Evolutionary conservation across 345 rosid genomes (phyloP).

Genomic region (Gossypium longicalyx): DNA sequence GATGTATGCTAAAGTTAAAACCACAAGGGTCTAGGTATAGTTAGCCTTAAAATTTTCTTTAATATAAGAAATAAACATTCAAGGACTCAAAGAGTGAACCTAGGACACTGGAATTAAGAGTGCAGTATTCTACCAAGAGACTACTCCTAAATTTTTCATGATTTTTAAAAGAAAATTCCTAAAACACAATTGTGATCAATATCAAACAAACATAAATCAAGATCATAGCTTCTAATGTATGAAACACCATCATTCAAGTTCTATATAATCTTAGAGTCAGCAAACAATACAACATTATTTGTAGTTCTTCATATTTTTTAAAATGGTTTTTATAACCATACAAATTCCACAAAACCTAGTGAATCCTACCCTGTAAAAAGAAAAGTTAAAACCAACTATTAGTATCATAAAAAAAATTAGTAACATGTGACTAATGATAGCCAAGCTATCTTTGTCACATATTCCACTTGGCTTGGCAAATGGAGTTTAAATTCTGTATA

Average conservation of each 20-base stretch:
- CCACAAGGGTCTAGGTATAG: background rate
- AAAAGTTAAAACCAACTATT: background rate
- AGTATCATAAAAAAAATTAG: background rate
- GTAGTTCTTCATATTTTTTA: background rate
- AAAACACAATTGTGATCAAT: no score
- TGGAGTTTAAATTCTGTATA: constrained; percentile 5
- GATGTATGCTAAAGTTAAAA: background rate
- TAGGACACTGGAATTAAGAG: no score
- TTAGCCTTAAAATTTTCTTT: no score
- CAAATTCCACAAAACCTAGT: background rate
- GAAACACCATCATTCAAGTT: background rate
- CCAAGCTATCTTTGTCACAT: background rate
- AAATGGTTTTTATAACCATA: background rate
- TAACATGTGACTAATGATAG: background rate
- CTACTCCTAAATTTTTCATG: no score
- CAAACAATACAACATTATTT: background rate
- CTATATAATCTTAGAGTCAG: background rate
- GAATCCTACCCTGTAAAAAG: background rate
- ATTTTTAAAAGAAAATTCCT: no score
- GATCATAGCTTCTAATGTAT: background rate
- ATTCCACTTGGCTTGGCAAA: background rate
- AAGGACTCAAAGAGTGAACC: no score
- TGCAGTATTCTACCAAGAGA: no score
- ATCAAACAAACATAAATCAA: background rate
- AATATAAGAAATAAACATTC: no score